Conservation (phyloP, 2,329 filamentous ascomycete genomes). For the Aureobasidium uvarum region DNA sequence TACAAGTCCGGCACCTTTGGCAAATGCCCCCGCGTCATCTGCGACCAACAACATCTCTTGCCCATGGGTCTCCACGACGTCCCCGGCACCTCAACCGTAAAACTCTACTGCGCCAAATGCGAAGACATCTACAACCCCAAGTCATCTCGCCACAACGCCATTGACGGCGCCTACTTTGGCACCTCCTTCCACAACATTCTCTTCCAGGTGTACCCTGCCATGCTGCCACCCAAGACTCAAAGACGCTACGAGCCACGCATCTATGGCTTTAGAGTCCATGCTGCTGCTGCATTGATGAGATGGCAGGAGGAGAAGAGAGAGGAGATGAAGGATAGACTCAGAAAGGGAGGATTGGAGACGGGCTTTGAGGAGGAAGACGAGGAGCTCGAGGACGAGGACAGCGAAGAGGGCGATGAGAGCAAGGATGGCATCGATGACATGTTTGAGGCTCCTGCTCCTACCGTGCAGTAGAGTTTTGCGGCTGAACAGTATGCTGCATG, state of each 20-base stretch:
- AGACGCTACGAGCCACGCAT: slow-evolving; percentile 85
- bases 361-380: slow-evolving; percentile 72
- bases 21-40: slow-evolving; percentile 95
- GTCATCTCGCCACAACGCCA: slow-evolving; percentile 88
- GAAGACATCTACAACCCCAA: slow-evolving; percentile 99
- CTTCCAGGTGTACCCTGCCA: slow-evolving; percentile 93
- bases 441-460: slow-evolving; percentile 37
- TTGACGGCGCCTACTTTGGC: slow-evolving; percentile 97
- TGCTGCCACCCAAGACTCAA: slow-evolving; percentile 81
- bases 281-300: slow-evolving; percentile 77
- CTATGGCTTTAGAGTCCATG: slow-evolving; percentile 95
- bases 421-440: slow-evolving; percentile 52
- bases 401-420: slow-evolving; percentile 55
- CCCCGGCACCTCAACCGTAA: slow-evolving; percentile 83
- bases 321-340: slow-evolving; percentile 75
- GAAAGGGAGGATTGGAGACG: slow-evolving; percentile 67
- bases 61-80: slow-evolving; percentile 93
- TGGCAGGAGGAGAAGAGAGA: slow-evolving; percentile 86
- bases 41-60: slow-evolving; percentile 86
- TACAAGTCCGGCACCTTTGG: slow-evolving; percentile 98
- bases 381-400: slow-evolving; percentile 59
- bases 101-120: slow-evolving; percentile 95
- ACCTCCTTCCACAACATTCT: slow-evolving; percentile 99
- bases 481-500: not conserved
- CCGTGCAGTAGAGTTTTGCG: slow-evolving; percentile 18